Evolutionary conservation across 306 rosid genomes (phyloP).

Genomic region (Rubus idaeus): DNA sequence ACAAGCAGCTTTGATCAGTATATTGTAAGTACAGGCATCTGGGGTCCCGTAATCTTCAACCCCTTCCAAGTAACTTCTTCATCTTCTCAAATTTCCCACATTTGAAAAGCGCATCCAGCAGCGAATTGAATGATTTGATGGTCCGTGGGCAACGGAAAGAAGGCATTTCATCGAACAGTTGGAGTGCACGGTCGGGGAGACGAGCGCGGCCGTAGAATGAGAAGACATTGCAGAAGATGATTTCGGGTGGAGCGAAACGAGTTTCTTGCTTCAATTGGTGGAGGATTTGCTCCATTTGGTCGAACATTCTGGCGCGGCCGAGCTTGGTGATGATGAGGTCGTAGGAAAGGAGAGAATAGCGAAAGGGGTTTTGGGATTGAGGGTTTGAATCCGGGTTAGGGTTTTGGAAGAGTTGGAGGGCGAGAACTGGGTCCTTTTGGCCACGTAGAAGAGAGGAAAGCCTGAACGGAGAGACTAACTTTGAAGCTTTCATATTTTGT

Average conservation of each 20-base stretch:
- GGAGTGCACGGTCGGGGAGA: slow-evolving; percentile 56
- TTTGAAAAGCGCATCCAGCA: slow-evolving; percentile 48
- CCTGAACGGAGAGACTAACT: slow-evolving; percentile 65
- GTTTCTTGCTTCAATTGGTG: slow-evolving; percentile 47
- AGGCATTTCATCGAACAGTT: slow-evolving; percentile 49
- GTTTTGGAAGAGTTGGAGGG: slow-evolving; percentile 62
- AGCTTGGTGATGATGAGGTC: slow-evolving; percentile 80
- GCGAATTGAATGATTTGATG: slow-evolving; percentile 57
- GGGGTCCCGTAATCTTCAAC: slow-evolving; percentile 35
- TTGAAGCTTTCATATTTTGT: slow-evolving; percentile 38
- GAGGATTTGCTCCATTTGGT: slow-evolving; percentile 67
- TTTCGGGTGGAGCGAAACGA: slow-evolving; percentile 49
- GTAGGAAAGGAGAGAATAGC: slow-evolving; percentile 60
- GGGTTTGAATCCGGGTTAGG: slow-evolving; percentile 34
- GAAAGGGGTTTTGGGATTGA: slow-evolving; percentile 38
- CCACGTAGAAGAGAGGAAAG: slow-evolving; percentile 69
- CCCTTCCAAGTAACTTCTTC: slow-evolving; percentile 24
- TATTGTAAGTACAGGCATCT: slow-evolving; percentile 66
- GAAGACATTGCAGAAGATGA: slow-evolving; percentile 74
- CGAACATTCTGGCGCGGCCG: slow-evolving; percentile 73
- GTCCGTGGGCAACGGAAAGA: slow-evolving; percentile 52
- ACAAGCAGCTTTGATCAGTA: slow-evolving; percentile 48
- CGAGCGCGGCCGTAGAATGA: slow-evolving; percentile 59
- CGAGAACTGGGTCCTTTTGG: slow-evolving; percentile 57
- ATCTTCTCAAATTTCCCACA: slow-evolving; percentile 44